Evolutionary conservation across 768 basidiomycete genomes (phyloP).

Genomic region (Suillus variegatus): DNA sequence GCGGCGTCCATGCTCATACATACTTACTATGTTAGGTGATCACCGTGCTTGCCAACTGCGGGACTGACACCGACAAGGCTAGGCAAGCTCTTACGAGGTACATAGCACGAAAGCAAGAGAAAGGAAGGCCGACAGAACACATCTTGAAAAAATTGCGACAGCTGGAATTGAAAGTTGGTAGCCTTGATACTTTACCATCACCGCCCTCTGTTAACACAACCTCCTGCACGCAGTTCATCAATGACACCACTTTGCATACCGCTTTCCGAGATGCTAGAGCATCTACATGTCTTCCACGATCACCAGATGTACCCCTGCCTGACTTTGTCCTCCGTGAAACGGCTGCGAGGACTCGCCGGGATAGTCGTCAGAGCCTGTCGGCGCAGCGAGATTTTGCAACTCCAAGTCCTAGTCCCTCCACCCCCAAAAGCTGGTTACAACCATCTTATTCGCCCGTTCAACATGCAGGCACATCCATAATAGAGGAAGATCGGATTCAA

Average conservation of each 20-base stretch:
- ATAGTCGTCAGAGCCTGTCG: not conserved
- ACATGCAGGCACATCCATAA: not conserved
- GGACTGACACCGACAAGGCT: conserved; percentile 27
- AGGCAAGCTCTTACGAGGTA: conserved; percentile 30
- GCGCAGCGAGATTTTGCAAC: not conserved
- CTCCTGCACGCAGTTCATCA: conserved; percentile 29
- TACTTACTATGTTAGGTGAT: conserved; percentile 25
- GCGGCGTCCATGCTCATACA: not conserved
- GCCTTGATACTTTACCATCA: not conserved
- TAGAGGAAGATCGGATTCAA: not conserved
- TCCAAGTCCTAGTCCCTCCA: not conserved
- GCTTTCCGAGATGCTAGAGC: conserved; percentile 38
- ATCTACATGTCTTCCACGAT: conserved; percentile 26
- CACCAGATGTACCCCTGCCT: conserved; percentile 29
- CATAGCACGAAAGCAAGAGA: conserved; percentile 31
- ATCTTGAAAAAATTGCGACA: conserved; percentile 29
- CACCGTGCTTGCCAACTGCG: conserved; percentile 34
- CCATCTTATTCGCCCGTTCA: not conserved
- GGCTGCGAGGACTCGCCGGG: not conserved
- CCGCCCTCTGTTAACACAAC: not conserved
- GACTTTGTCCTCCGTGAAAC: not conserved
- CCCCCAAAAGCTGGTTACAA: not conserved
- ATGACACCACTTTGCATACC: conserved; percentile 24
- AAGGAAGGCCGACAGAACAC: conserved; percentile 31
- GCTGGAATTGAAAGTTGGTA: conserved; percentile 29